Evolutionary conservation across 805 yeast genomes (phyloP), one percentile per base, ranked within the genome.

Genomic region (Candida ponderosae): DNA sequence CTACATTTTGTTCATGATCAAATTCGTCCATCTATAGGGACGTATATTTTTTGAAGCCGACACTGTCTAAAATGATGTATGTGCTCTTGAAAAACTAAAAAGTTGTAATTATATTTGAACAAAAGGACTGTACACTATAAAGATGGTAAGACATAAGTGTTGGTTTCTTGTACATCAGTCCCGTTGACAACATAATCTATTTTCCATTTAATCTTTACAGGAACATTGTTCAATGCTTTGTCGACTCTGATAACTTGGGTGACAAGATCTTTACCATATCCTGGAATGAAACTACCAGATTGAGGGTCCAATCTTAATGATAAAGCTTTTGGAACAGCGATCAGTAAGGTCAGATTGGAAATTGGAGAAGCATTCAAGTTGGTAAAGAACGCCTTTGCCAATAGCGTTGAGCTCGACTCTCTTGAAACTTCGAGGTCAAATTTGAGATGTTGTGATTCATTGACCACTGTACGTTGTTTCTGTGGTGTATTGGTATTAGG

Each of bases 121-220:
- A 21, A 21, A 21, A 9, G 11, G 24, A 21, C 3, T 11, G 11
- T 21, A 8, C 11, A 13, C n/a, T 24, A 24, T 8, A 24, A 5
- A 24, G 28, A 45, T 31, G 68, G 68, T 36, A 65, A 53, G 28
- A 59, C 51, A 37, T 62, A 62, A 18, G 79, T 76, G 7, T 87
- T 86, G 9, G 77, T 68, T 45, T 77, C 82, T 46, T 72, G 79
- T 17, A 58, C 59, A 8, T 58, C 55, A 18, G 56, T 53, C n/a
- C 77, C 74, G 37, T 71, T 73, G 9, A 69, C 53, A 10, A 51
- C 47, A 54, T 74, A 85, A 39, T 72, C 72, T 18, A 73, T 69
- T 56, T 80, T 83, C 90, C 89, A 86, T 57, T 85, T 81, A 40
- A 86, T 66, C 57, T 82, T 84, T 46, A 81, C 57, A n/a, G 65